Base-by-base conservation (phyloP, 1,284 basidiomycete species). In the Porodaedalea pini region DNA sequence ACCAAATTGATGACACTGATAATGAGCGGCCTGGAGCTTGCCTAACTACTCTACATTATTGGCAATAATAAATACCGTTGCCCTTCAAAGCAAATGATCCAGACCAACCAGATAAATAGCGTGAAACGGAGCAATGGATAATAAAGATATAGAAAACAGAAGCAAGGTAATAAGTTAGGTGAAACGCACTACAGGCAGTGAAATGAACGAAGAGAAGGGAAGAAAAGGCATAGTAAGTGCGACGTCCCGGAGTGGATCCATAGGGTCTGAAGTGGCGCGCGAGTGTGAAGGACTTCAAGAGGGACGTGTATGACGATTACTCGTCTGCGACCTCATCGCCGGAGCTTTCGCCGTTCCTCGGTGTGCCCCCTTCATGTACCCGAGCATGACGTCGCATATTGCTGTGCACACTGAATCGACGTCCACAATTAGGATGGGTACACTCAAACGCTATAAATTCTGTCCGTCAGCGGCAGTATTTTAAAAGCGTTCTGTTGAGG, bases 341-440 rank as follows among this genome's bases (percentile, higher is more conserved):
- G 36, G 71, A 72, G 44, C 71, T 64, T 59, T 77, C 78, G 53
- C 68, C 69, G 44, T 71, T 70, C 61, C 70, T 73, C 53, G 64
- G 65, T 21, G 69, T 60, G 41, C 63, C 63, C 47, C 76, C 75
- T n/a, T 70, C 75, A 66, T 91, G 88, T 21, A 86, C 85, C 57
- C 88, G 82, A 57, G 87, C 83, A 68, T 92, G 89, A 57, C 89
- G 78, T 59, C 89, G 85, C 90, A 92, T 92, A 74, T 92, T 92
- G 69, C 88, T 90, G 66, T 90, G 81, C 54, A 92, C 90, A 68
- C 88, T 90, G 71, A 92, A 92, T 66, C 83, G 83, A 53, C 89
- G 82, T 6, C 86, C 86, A 70, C 90, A 92, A 59, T 81, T 81
- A 59, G 85, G 82, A 56, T 83, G 80, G 13, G 88, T 83, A 69